These are phyloP conservation scores for Harrya chromipes DNA, from an alignment of 768 basidiomycete species.

Conservation along the genomic window DNA sequence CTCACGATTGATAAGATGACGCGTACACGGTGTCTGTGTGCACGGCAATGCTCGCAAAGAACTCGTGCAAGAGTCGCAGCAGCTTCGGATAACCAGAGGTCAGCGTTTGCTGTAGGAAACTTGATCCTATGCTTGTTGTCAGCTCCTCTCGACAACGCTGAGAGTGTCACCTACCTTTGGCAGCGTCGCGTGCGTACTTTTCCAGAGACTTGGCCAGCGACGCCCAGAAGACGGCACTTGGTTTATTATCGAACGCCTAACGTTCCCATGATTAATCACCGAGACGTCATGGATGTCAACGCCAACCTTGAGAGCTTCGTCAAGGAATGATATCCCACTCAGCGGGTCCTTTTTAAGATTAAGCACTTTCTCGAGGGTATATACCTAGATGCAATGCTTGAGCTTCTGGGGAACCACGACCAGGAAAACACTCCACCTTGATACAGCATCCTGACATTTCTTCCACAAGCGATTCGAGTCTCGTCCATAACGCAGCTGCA, in stretches of 20 bases:
- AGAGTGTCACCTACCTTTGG: conserved; percentile 54
- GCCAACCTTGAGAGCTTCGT: conserved; percentile 88
- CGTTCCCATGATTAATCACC: conserved; percentile 1
- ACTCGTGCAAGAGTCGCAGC: conserved; percentile 90
- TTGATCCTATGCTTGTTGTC: conserved; percentile 55
- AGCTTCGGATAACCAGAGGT: conserved; percentile 84
- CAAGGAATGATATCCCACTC: conserved; percentile 77
- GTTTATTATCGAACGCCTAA: conserved; percentile 88
- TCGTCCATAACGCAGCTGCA: conserved; percentile 49
- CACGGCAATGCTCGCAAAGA: conserved; percentile 92
- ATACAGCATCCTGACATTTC: conserved; percentile 90
- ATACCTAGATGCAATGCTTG: conserved; percentile 54
- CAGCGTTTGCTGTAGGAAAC: conserved; percentile 88
- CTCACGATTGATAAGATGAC: conserved; percentile 77
- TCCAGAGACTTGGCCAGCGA: conserved; percentile 78
- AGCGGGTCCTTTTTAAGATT: conserved; percentile 81
- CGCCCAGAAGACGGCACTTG: conserved; percentile 90
- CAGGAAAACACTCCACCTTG: conserved; percentile 50
- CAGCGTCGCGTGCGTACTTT: conserved; percentile 74
- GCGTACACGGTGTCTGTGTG: conserved; percentile 95
- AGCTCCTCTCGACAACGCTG: background rate
- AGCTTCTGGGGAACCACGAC: background rate
- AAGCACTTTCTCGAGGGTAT: conserved; percentile 92
- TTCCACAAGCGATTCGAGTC: conserved; percentile 74
- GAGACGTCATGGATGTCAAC: background rate